Base-by-base conservation (phyloP, 108 stramenopile genomes). In the Schizochytrium sp. region DNA sequence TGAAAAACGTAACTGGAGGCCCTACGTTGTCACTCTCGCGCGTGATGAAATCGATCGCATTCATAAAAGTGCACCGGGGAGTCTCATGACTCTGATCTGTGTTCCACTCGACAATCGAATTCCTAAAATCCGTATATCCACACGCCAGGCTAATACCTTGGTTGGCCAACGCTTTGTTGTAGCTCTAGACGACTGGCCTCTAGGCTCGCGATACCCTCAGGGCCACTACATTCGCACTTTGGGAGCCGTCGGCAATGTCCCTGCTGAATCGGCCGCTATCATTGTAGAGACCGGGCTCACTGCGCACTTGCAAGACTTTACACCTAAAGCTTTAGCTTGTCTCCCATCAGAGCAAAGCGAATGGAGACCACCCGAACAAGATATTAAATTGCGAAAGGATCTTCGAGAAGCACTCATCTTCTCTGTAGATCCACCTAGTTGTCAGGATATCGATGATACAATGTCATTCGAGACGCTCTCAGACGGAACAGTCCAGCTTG, bases 381-480 rank as follows among this genome's bases (percentile, higher is more conserved):
- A 94, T 49, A 93, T 90, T n/a, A 93, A 93, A 12, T 96, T 95
- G 10, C 89, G 97, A 46, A 45, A 76, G 12, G 98, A 98, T 92
- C 91, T 98, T 46, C 95, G 98, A 0, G 94, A 96, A 83, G 57
- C 98, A 19, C 97, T 97, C 0, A 95, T 98, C 38, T 92, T 97
- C 45, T 97, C 97, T 59, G 97, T 99, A 88, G 99, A 99, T 93
- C 99, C 99, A 3, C 99, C 99, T 4, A 98, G 98, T 38, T 99
- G 99, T 90, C 96, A 97, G 90, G 99, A 99, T 93, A 99, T 99
- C 89, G 99, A 99, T 91, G 99, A 99, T 91, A 98, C 98, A 0
- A 94, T 99, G 28, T 89, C 91, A 50, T 91, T 95, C 15, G 38
- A 46, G 49, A 90, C 90, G 13, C 94, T 99, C 3, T 93, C 94